These are phyloP conservation scores for Trichoderma sp. DNA, from an alignment of 2,329 filamentous ascomycete genomes.

Conservation along the genomic window DNA sequence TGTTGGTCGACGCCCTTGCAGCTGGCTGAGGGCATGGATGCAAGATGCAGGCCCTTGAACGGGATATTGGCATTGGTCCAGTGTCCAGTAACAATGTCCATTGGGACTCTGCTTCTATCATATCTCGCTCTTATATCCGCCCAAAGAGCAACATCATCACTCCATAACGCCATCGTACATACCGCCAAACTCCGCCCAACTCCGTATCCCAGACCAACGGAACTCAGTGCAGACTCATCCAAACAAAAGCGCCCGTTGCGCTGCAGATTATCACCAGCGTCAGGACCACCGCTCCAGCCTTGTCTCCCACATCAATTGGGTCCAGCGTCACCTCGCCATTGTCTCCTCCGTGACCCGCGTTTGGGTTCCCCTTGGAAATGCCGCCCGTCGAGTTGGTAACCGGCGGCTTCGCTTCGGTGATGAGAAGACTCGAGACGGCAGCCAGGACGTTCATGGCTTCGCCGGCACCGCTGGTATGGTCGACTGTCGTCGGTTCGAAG, in stretches of 20 bases:
- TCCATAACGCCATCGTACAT: neutral
- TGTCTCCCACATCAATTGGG: slow-evolving; percentile 49
- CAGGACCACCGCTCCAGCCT: slow-evolving; percentile 53
- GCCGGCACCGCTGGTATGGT: slow-evolving; percentile 60
- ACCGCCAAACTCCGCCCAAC: neutral
- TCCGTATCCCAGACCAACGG: neutral
- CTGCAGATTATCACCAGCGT: slow-evolving; percentile 49
- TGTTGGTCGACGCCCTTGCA: too few species aligned
- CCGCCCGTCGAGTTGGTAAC: slow-evolving; percentile 55
- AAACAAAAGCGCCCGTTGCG: slow-evolving; percentile 50
- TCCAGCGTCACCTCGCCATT: slow-evolving; percentile 34
- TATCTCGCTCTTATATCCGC: too few species aligned
- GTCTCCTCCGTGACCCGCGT: slow-evolving; percentile 44
- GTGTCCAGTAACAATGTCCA: too few species aligned
- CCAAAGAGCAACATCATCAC: too few species aligned
- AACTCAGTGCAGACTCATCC: slow-evolving; percentile 51
- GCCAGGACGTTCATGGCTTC: slow-evolving; percentile 62
- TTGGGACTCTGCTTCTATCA: neutral
- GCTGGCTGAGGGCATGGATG: too few species aligned
- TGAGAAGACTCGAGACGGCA: slow-evolving; percentile 54
- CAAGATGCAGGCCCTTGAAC: too few species aligned
- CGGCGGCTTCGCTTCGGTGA: slow-evolving; percentile 45
- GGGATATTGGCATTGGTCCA: too few species aligned
- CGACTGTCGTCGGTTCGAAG: slow-evolving; percentile 50
- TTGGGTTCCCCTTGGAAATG: slow-evolving; percentile 48